Conservation (phyloP, 192 early-diverging fungal genomes). For the Gamsiella multidivaricata region DNA sequence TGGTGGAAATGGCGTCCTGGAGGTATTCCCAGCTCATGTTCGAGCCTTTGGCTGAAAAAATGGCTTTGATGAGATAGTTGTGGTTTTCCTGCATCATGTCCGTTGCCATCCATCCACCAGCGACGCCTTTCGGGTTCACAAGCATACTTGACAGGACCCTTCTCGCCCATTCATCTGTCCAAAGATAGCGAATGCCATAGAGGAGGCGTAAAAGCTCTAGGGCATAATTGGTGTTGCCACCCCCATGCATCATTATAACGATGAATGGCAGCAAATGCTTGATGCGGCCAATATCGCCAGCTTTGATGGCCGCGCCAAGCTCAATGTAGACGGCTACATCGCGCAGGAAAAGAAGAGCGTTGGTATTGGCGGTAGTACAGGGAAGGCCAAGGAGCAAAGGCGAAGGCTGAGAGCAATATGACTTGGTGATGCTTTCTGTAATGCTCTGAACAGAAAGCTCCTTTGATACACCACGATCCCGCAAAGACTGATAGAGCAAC, state of each 20-base stretch:
- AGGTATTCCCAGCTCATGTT: constrained; percentile 37
- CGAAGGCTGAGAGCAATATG: background rate
- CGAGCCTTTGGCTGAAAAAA: constrained; percentile 25
- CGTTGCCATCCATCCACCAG: constrained; percentile 22
- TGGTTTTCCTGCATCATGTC: constrained; percentile 30
- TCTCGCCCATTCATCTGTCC: constrained; percentile 15
- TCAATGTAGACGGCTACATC: constrained; percentile 19
- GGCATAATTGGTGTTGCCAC: constrained; percentile 24
- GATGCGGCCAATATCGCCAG: constrained; percentile 27
- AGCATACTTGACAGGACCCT: constrained; percentile 8
- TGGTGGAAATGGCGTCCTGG: constrained; percentile 16
- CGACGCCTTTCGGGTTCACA: constrained; percentile 22
- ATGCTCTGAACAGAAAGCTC: constrained; percentile 4
- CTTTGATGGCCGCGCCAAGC: constrained; percentile 9
- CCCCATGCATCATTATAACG: constrained; percentile 29
- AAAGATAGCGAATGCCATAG: constrained; percentile 11
- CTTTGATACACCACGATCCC: background rate
- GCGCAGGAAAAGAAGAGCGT: constrained; percentile 15
- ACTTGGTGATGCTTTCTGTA: constrained; percentile 15
- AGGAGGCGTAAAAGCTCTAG: constrained; percentile 20
- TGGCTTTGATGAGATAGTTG: constrained; percentile 29
- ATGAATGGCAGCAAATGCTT: constrained; percentile 2
- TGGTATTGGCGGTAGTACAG: constrained; percentile 13
- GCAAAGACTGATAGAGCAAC: constrained; percentile 3
- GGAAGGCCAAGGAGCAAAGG: constrained; percentile 7